Evolutionary conservation across 768 basidiomycete genomes (phyloP).

Genomic region (Boletus sensibilis): DNA sequence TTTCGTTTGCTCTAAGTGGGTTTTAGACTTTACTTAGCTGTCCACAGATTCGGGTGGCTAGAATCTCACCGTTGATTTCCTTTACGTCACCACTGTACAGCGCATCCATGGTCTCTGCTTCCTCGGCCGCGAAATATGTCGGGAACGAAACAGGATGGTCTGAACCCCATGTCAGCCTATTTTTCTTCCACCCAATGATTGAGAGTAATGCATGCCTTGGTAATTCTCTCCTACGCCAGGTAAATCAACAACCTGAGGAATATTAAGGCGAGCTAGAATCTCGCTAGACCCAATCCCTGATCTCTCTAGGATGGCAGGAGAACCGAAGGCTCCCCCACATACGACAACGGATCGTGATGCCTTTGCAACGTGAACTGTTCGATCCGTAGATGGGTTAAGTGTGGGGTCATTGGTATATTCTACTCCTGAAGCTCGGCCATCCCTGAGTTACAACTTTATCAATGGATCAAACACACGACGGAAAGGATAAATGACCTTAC

Average conservation of each 20-base stretch:
- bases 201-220: conserved; percentile 38
- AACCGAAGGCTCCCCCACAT: conserved; percentile 54
- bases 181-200: no score
- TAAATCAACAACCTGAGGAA: conserved; percentile 56
- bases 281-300: conserved; percentile 64
- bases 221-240: conserved; percentile 76
- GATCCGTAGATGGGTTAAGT: conserved; percentile 20
- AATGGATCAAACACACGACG: not conserved
- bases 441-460: conserved; percentile 12
- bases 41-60: conserved; percentile 2
- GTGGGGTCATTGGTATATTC: conserved; percentile 44
- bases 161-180: conserved; percentile 1
- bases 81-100: conserved; percentile 42
- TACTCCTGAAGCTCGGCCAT: conserved; percentile 43
- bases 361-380: conserved; percentile 27
- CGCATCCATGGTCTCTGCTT: conserved; percentile 49
- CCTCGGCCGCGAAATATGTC: conserved; percentile 42
- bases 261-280: conserved; percentile 46
- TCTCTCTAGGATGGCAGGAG: conserved; percentile 54
- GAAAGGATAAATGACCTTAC: conserved; percentile 29
- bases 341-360: conserved; percentile 49
- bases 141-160: conserved; percentile 32
- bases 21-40: conserved; percentile 1
- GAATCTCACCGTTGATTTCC: conserved; percentile 40
- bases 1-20: conserved; percentile 29